Base-by-base conservation (phyloP, 2,329 filamentous ascomycete genomes). In the Fusarium compactum region DNA sequence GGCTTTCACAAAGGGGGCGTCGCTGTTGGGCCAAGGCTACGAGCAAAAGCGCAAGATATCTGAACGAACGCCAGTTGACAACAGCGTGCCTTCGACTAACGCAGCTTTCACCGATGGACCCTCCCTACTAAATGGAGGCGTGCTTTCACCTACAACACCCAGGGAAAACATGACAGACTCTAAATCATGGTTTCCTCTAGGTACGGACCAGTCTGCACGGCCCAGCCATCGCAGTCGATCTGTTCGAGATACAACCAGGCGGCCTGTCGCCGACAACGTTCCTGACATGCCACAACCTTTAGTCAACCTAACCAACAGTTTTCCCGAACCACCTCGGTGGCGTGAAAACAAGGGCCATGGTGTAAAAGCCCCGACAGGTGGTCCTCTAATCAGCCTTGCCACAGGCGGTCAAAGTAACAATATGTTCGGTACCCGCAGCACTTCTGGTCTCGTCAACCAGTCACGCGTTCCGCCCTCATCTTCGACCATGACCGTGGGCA, bases 241-340 rank as follows among this genome's bases (percentile, higher is more conserved):
- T 15, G 64, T 73, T 30, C 72, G 65, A 30, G 64, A 52, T 30
- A 47, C 57, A 41, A 61, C 45, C 27, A 61, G 55, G 65, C 73
- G 34, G 22, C 76, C 77, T 30, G 67, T 70, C 15, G 72, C 74
- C 15, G 79, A 76, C 50, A 43, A 62, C 34, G 67, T 70, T 29
- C 74, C 72, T 12, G 72, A 79, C 14, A 78, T 76, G 72, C 84
- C 84, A 5, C 89, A 89, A 66, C 91, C 92, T 3, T 83, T 94
- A 8, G 80, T 94, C 30, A 91, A 92, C 74, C 84, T 94, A 43
- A 90, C 71, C 38, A 75, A 89, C 0, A 83, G 84, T 51, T 91
- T 90, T 74, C 84, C 86, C 52, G 90, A 92, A 66, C 90, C 90
- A 20, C 84, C 90, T 77, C 85, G 85, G 74, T 84, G 85, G 64